Base-by-base conservation (phyloP, 345 rosid genomes). In the Hibiscus syriacus region DNA sequence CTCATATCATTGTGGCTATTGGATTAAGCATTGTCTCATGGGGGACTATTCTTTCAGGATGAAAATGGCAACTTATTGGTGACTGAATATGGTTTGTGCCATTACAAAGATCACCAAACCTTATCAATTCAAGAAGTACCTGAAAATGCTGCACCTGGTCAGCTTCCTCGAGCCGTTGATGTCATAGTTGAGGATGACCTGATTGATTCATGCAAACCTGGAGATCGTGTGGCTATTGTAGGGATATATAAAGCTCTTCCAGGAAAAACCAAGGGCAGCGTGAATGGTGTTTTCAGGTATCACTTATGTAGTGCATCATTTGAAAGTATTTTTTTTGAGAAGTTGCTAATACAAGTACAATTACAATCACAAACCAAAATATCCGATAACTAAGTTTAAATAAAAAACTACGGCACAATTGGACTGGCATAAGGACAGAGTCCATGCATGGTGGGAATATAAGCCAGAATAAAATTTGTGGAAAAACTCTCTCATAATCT, bases 111-210 rank as follows among this genome's bases (percentile, higher is more conserved):
- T 79, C 98, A 93, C 69, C 98, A 93, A 80, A 90, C 98, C 73
- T 71, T 93, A 79, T 90, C 98, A 53, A 84, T 93, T 76, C 98
- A 93, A 83, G 98, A 93, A 85, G 89, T 93, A 55, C 98, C 98
- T 17, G 98, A 93, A 75, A 93, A 90, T 70, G 82, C 97, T 82
- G 97, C 98, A 77, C 98, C 98, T 70, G 98, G 98, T 74, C 98
- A 93, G 82, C 96, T 93, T 77, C 98, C 98, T 54, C 84, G 98
- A 56, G 87, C 96, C 0, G 96, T 93, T 50, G 97, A 93, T 84
- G 80, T 87, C 72, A 87, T 93, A 63, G 91, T 86, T 67, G 98
- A 93, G 84, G 98, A 93, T 74, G 97, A 93, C 77, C 73, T 93
- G 74, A 96, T 93, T 79, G 98, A 93, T 76, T 85, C 89, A 50